A percentile compares a stretch with the other conserved stretches of the same genome.
Conservation (phyloP, 179 eudicot species). For the Spergularia azorica region DNA sequence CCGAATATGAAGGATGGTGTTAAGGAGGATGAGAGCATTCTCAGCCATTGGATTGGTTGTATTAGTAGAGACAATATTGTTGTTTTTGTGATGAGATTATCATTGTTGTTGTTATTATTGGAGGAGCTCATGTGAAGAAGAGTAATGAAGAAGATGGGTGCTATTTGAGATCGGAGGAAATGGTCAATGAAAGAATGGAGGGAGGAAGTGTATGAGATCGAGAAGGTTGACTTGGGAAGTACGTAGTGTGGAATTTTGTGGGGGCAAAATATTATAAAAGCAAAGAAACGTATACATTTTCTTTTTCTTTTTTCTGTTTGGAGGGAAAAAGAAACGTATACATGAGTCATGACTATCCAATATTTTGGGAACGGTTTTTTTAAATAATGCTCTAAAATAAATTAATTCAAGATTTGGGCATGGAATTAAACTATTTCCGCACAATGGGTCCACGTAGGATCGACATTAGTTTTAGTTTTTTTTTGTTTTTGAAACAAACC, state of each 20-base stretch:
- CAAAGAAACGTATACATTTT: too few species aligned
- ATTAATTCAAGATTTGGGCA: too few species aligned
- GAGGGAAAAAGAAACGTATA: too few species aligned
- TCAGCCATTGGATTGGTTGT: conserved; percentile 29
- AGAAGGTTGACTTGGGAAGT: conserved; percentile 3
- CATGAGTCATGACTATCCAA: too few species aligned
- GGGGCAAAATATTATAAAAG: neutral
- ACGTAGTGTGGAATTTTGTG: neutral
- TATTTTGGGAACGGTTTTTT: too few species aligned
- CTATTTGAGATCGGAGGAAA: neutral
- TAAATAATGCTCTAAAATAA: too few species aligned
- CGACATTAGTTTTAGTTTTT: too few species aligned
- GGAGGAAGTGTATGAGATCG: neutral
- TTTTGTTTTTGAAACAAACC: too few species aligned
- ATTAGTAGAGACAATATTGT: neutral
- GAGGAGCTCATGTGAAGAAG: conserved; percentile 2
- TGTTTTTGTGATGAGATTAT: neutral
- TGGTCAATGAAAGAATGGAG: neutral
- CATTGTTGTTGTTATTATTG: neutral
- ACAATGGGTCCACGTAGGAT: too few species aligned
- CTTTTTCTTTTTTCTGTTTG: too few species aligned
- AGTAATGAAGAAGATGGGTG: too few species aligned
- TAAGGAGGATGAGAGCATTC: conserved; percentile 28
- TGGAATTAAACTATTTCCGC: too few species aligned
- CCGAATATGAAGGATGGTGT: conserved; percentile 39